phyloP scores from a whole-genome alignment of 179 eudicot genomes.

The Nepenthes alata region DNA sequence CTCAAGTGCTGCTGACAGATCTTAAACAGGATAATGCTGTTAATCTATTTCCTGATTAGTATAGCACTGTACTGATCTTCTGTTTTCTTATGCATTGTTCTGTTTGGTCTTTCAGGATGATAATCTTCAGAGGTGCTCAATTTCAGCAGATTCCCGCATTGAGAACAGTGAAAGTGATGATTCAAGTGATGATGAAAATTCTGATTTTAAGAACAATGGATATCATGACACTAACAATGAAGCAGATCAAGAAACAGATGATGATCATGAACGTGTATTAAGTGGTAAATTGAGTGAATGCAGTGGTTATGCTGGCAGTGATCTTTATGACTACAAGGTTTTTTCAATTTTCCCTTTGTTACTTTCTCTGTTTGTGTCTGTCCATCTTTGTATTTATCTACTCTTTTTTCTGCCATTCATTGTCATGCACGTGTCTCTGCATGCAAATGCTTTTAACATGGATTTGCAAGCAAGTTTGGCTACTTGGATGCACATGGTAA shows the following conservation, averaged over 20 bases:
- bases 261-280: constrained; percentile 61
- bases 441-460: too few relatives aligned
- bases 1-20: too few relatives aligned
- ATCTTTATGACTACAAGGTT: constrained; percentile 91
- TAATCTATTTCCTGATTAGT: too few relatives aligned
- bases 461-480: too few relatives aligned
- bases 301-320: constrained; percentile 80
- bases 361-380: background rate
- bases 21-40: too few relatives aligned
- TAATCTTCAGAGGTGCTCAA: constrained; percentile 76
- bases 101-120: constrained; percentile 52
- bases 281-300: constrained; percentile 91
- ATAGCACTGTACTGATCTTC: too few relatives aligned
- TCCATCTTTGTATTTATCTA: background rate
- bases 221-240: constrained; percentile 76
- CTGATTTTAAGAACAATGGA: constrained; percentile 50
- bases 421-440: too few relatives aligned
- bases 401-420: too few relatives aligned
- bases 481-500: too few relatives aligned
- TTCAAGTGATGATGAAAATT: constrained; percentile 62
- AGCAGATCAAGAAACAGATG: constrained; percentile 61
- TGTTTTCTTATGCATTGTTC: background rate
- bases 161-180: constrained; percentile 76
- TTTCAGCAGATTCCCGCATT: constrained; percentile 81
- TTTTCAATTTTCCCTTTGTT: constrained; percentile 1